phyloP scores from a whole-genome alignment of 2,329 filamentous ascomycete species.

The Thielaviopsis populi region DNA sequence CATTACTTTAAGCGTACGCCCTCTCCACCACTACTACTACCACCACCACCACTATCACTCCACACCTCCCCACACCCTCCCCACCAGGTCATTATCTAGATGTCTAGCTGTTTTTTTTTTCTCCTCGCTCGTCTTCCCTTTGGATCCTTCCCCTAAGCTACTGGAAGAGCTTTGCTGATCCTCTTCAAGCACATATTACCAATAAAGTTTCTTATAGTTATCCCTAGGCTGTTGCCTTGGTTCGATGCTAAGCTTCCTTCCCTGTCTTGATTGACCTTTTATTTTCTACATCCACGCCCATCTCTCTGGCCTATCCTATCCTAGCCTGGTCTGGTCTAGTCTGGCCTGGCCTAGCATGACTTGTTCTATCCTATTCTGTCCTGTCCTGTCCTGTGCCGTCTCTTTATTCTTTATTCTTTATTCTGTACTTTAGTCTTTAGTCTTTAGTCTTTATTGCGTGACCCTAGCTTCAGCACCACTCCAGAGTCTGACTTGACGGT shows the following conservation, averaged over 20 bases:
- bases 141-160: not conserved
- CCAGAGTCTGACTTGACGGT: not conserved
- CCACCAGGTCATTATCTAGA: not conserved
- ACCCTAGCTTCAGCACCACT: not conserved
- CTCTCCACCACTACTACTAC: too few species aligned
- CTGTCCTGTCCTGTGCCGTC: not conserved
- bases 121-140: not conserved
- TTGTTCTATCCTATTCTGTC: too few species aligned
- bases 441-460: not conserved
- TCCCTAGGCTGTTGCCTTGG: not conserved
- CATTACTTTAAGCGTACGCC: not conserved
- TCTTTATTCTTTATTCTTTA: not conserved
- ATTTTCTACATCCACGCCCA: not conserved
- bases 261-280: not conserved
- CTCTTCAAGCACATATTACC: slow-evolving; percentile 5
- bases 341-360: too few species aligned
- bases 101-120: not conserved
- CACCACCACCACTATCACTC: too few species aligned
- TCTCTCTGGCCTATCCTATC: too few species aligned
- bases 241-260: not conserved
- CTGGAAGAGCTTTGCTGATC: slow-evolving; percentile 12
- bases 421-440: not conserved
- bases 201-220: slow-evolving; percentile 9
- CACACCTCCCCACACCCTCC: not conserved
- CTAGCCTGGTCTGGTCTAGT: too few species aligned